A percentile compares a stretch with the other conserved stretches of the same genome.
These are phyloP conservation scores for Sistotremastrum niveocremeum DNA, from an alignment of 768 basidiomycete species.

Conservation along the genomic window DNA sequence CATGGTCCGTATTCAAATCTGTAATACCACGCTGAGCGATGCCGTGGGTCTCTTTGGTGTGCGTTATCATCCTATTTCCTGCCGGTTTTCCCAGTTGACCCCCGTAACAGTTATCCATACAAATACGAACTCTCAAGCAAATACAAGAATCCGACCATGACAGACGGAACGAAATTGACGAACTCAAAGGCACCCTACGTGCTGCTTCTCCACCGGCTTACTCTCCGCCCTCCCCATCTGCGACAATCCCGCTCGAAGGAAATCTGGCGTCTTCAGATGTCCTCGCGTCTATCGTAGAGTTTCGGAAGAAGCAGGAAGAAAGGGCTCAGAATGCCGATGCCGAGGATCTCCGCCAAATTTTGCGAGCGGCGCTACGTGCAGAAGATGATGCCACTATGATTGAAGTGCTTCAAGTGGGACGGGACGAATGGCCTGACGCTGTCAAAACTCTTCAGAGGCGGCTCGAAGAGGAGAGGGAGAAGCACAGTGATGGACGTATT, in stretches of 20 bases:
- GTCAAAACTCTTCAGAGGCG: constrained; percentile 68
- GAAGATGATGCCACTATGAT: constrained; percentile 54
- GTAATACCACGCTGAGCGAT: constrained; percentile 39
- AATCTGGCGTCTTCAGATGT: background rate
- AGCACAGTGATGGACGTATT: too few species aligned
- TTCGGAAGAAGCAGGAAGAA: constrained; percentile 27
- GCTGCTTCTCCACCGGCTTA: background rate
- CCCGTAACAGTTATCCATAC: constrained; percentile 26
- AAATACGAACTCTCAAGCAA: constrained; percentile 40
- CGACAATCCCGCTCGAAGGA: background rate
- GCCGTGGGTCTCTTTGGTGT: constrained; percentile 45
- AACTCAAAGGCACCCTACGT: constrained; percentile 21
- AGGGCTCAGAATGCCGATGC: constrained; percentile 39
- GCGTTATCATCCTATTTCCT: constrained; percentile 11
- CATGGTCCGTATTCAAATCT: constrained; percentile 33
- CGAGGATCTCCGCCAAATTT: constrained; percentile 40
- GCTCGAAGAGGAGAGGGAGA: constrained; percentile 18
- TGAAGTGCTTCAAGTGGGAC: constrained; percentile 42
- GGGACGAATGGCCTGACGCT: constrained; percentile 66
- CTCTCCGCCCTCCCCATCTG: background rate
- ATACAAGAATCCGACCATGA: constrained; percentile 28
- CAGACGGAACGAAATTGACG: constrained; percentile 21
- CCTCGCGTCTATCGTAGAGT: constrained; percentile 10
- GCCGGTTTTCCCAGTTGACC: background rate
- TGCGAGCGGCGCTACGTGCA: constrained; percentile 42